These are phyloP conservation scores for Albifimbria verrucaria DNA, from an alignment of 2,329 filamentous ascomycete genomes.

Conservation along the genomic window DNA sequence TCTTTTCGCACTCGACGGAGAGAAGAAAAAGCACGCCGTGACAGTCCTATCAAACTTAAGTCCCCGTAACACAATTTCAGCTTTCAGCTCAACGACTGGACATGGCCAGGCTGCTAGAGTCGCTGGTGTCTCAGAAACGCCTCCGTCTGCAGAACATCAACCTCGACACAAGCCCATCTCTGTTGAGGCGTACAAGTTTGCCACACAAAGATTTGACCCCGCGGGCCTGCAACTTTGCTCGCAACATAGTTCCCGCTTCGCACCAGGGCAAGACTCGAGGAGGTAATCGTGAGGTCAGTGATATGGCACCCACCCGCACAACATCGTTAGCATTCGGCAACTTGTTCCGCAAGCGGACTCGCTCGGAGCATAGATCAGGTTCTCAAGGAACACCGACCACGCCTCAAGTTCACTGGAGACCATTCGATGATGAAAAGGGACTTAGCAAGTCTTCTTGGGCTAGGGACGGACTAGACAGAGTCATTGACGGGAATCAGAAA, in stretches of 20 bases:
- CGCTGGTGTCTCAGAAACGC: slow-evolving; percentile 6
- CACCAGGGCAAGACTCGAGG: neutral
- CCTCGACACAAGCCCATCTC: slow-evolving; percentile 2
- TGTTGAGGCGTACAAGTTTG: slow-evolving; percentile 6
- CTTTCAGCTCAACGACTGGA: no score
- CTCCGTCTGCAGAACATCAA: slow-evolving; percentile 5
- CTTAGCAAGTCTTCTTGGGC: slow-evolving; percentile 19
- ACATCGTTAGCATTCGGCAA: slow-evolving; percentile 19
- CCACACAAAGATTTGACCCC: slow-evolving; percentile 9
- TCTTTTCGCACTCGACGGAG: neutral
- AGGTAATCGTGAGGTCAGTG: no score
- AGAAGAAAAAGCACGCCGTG: neutral
- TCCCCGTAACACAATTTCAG: neutral
- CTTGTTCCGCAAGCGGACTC: slow-evolving; percentile 22
- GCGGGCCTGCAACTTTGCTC: neutral
- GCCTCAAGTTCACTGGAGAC: slow-evolving; percentile 19
- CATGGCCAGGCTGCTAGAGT: neutral
- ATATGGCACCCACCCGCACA: slow-evolving; percentile 4
- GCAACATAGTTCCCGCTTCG: slow-evolving; percentile 6
- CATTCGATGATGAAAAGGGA: slow-evolving; percentile 17
- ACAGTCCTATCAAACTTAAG: neutral
- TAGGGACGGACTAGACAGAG: slow-evolving; percentile 8
- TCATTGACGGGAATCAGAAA: slow-evolving; percentile 11
- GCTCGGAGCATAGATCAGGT: slow-evolving; percentile 12
- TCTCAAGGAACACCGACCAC: slow-evolving; percentile 15